Base-by-base conservation (phyloP, 352 stramenopile species). In the Globisporangium cylindrosporum region DNA sequence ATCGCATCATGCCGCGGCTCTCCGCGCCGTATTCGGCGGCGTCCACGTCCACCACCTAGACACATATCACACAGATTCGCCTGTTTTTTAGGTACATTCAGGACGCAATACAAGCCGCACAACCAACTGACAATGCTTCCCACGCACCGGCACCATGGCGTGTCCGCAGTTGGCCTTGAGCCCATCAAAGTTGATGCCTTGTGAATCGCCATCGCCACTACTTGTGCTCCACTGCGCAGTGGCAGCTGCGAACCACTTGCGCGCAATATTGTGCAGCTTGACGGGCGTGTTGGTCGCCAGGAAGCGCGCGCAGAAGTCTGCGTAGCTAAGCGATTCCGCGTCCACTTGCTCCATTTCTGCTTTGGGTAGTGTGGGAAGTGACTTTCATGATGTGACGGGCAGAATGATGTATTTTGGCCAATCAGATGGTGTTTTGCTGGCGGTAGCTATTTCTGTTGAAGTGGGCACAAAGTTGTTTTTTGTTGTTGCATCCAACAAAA, bases 201-300 rank as follows among this genome's bases (percentile, higher is more conserved):
- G 27, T 1, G 15, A 7, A 6, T 59, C 27, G 20, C 15, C 54
- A 12, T 59, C 27, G 7, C 15, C 75, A 72, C 69, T 72, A 82
- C 29, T 61, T 67, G 49, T 18, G 29, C n/a, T 62, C 70, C 70
- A 75, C 6, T 69, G 70, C 24, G 49, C 51, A n/a, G 36, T 14
- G 4, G 59, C 59, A 1, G 6, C 4, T n/a, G 60, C n/a, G 20
- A 81, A 79, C 78, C 78, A 86, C 32, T 65, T 48, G 22, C 49
- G 25, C 22, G 80, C 72, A 29, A 93, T 76, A 22, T 93, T 91
- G 20, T 70, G 73, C 59, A 96, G 77, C 41, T 90, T 72, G 36
- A 96, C 83, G 8, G 88, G 88, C 10, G 72, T 73, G 64, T 94
- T 96, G 7, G 58, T 63, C 29, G 73, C 73, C 77, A 94, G 89